A percentile compares a stretch with the other conserved stretches of the same genome.
These are phyloP conservation scores for Phytophthora agathidicida DNA, from an alignment of 352 stramenopile genomes.

Conservation along the genomic window DNA sequence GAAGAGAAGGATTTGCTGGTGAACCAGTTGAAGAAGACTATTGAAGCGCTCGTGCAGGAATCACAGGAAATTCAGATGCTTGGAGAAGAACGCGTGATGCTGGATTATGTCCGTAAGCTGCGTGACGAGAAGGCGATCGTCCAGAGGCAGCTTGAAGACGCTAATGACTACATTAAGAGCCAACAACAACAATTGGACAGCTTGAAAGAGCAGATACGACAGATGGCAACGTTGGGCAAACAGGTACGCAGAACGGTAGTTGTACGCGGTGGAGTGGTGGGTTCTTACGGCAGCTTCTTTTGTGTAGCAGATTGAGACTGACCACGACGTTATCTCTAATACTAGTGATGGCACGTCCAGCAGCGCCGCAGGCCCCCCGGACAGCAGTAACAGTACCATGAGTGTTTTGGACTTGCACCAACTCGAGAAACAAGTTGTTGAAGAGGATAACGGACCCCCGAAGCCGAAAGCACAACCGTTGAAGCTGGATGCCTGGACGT, in stretches of 20 bases:
- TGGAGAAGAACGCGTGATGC: conserved; percentile 77
- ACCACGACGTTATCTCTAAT: conserved; percentile 44
- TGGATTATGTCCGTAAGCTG: conserved; percentile 87
- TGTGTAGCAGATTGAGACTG: conserved; percentile 39
- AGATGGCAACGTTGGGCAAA: conserved; percentile 32
- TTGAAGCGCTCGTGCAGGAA: conserved; percentile 78
- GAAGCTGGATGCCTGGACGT: conserved; percentile 49
- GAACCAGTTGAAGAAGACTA: conserved; percentile 78
- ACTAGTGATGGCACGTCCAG: conserved; percentile 37
- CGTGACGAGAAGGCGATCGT: conserved; percentile 77
- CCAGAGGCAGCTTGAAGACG: conserved; percentile 73
- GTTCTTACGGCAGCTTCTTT: conserved; percentile 29
- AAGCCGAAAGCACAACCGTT: conserved; percentile 33
- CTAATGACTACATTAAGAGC: conserved; percentile 76
- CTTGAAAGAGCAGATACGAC: conserved; percentile 76
- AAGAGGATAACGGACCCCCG: conserved; percentile 10
- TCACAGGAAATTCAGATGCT: conserved; percentile 79
- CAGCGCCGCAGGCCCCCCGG: conserved; percentile 15
- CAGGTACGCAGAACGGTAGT: conserved; percentile 36
- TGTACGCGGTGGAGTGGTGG: conserved; percentile 4
- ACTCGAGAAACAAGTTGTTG: conserved; percentile 20
- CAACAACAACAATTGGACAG: conserved; percentile 80
- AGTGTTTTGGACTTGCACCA: conserved; percentile 22
- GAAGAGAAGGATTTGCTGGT: conserved; percentile 88
- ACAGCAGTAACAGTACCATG: conserved; percentile 31